Conservation (phyloP, 2,329 filamentous ascomycete species). For the Paraconiothyrium brasiliense region DNA sequence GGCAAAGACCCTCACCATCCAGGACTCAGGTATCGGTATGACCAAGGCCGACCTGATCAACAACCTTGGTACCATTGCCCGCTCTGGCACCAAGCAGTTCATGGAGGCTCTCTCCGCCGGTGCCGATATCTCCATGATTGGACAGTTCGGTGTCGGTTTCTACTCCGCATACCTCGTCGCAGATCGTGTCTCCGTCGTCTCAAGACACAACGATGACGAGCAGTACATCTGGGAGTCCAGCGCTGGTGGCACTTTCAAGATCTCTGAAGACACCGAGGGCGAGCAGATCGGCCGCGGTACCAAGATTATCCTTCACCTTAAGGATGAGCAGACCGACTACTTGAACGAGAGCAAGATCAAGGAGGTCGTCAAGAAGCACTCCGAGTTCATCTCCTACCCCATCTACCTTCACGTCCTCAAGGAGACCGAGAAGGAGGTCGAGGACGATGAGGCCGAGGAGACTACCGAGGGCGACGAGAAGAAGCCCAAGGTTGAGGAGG, state of each 20-base stretch:
- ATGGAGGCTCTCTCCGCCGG: constrained; percentile 99
- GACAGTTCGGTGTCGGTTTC: constrained; percentile 99
- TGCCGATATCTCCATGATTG: constrained; percentile 99
- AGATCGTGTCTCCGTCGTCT: constrained; percentile 93
- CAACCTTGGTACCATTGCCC: constrained; percentile 99
- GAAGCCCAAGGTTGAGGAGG: constrained; percentile 95
- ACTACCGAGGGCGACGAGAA: constrained; percentile 78
- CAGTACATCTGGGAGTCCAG: constrained; percentile 99
- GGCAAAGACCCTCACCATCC: constrained; percentile 96
- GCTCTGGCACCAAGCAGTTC: constrained; percentile 99
- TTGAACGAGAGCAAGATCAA: constrained; percentile 99
- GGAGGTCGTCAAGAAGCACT: constrained; percentile 99
- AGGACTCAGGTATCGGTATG: constrained; percentile 99
- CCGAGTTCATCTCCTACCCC: constrained; percentile 99
- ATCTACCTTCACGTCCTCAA: constrained; percentile 99
- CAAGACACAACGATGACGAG: constrained; percentile 99
- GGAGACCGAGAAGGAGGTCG: constrained; percentile 99
- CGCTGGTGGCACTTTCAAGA: constrained; percentile 96
- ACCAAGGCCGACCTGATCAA: constrained; percentile 99
- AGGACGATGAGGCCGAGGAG: constrained; percentile 85
- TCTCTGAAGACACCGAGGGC: constrained; percentile 88
- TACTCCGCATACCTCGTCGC: constrained; percentile 99
- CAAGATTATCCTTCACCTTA: constrained; percentile 98
- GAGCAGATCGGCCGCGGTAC: constrained; percentile 92
- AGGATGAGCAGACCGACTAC: constrained; percentile 99